These are phyloP conservation scores for Diversispora epigaea DNA, from an alignment of 192 early-diverging fungal genomes.

Conservation along the genomic window DNA sequence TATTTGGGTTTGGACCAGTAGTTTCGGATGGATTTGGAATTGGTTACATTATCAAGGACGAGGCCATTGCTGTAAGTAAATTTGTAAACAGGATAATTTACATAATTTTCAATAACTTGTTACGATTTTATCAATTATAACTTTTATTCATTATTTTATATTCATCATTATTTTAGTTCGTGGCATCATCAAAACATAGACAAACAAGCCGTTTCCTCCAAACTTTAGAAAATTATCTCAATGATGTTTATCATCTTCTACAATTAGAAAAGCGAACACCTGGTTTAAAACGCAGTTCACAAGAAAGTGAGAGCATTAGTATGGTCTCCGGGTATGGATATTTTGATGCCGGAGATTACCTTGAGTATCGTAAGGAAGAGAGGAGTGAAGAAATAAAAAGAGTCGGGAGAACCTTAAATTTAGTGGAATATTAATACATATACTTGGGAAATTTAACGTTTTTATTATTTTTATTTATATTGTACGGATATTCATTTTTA, in stretches of 20 bases:
- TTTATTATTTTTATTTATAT: too few relatives aligned
- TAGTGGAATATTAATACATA: conserved; percentile 35
- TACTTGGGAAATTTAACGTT: too few relatives aligned
- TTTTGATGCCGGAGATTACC: conserved; percentile 42
- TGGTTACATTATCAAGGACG: conserved; percentile 71
- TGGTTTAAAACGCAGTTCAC: conserved; percentile 33
- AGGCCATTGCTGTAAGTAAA: conserved; percentile 48
- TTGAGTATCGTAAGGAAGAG: conserved; percentile 23
- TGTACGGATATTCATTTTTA: too few relatives aligned
- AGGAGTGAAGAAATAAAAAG: conserved; percentile 27
- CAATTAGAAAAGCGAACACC: conserved; percentile 40
- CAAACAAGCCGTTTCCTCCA: conserved; percentile 47
- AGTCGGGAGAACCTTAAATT: conserved; percentile 21
- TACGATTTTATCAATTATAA: neutral
- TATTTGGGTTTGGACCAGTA: conserved; percentile 82
- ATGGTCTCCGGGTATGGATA: conserved; percentile 42
- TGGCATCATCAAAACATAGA: conserved; percentile 50
- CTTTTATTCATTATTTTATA: conserved; percentile 1
- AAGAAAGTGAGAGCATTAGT: conserved; percentile 35
- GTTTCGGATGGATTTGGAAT: conserved; percentile 80
- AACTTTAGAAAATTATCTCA: conserved; percentile 42
- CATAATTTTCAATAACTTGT: conserved; percentile 1
- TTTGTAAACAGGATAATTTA: too few relatives aligned
- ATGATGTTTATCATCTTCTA: conserved; percentile 41
- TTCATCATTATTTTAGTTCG: conserved; percentile 35